These are phyloP conservation scores for Conticribra guillardii DNA, from an alignment of 108 stramenopile genomes.

Conservation along the genomic window DNA sequence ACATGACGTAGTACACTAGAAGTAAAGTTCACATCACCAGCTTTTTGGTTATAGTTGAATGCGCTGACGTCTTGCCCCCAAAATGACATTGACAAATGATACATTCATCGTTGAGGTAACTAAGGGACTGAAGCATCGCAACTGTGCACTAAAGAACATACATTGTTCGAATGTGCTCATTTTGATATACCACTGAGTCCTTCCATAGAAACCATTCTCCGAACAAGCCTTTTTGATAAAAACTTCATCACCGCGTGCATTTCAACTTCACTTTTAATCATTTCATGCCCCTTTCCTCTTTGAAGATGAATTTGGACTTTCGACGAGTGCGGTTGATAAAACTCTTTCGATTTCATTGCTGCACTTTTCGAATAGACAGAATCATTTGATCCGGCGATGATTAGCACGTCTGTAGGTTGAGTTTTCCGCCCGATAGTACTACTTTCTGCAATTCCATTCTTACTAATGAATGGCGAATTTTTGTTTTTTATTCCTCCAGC, in stretches of 20 bases:
- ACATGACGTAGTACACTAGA: no score
- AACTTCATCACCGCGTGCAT: slow-evolving; percentile 45
- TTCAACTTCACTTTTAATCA: slow-evolving; percentile 47
- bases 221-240: slow-evolving; percentile 23
- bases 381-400: slow-evolving; percentile 42
- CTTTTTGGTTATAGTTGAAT: no score
- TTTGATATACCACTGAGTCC: background rate
- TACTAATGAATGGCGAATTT: background rate
- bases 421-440: background rate
- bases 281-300: slow-evolving; percentile 46
- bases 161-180: no score
- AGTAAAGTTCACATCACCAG: no score
- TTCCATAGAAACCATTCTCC: slow-evolving; percentile 19
- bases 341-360: slow-evolving; percentile 18
- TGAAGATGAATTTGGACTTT: slow-evolving; percentile 41
- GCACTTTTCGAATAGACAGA: slow-evolving; percentile 13
- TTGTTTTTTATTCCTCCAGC: slow-evolving; percentile 36
- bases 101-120: no score
- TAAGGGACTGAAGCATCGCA: no score
- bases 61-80: no score
- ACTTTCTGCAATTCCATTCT: background rate
- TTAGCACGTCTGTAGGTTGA: slow-evolving; percentile 41
- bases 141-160: no score
- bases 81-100: no score
- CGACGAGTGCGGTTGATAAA: slow-evolving; percentile 22